Percentiles rank a stretch among this genome's conserved stretches.
Conservation (phyloP, 2,329 filamentous ascomycete genomes). For the Colletotrichum sp. region DNA sequence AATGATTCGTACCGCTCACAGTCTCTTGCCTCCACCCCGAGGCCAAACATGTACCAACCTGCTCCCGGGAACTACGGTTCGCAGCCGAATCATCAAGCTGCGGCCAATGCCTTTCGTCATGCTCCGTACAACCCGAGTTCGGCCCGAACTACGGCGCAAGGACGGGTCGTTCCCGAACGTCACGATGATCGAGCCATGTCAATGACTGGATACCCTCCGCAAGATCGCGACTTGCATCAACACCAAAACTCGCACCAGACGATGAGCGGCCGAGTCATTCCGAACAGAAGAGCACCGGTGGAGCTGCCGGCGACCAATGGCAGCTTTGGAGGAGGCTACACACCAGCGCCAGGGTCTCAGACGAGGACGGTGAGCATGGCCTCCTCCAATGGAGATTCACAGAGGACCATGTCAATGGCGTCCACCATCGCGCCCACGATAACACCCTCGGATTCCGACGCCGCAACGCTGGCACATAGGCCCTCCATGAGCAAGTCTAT, state of each 20-base stretch:
- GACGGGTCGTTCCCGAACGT: conserved; percentile 87
- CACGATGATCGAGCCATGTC: conserved; percentile 96
- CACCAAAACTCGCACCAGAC: conserved; percentile 73
- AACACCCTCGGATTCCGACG: conserved; percentile 61
- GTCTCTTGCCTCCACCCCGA: conserved; percentile 79
- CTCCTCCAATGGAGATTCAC: conserved; percentile 52
- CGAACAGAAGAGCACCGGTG: conserved; percentile 62
- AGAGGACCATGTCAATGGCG: conserved; percentile 89
- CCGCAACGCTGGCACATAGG: conserved; percentile 54
- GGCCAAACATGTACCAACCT: conserved; percentile 74
- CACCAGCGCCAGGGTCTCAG: conserved; percentile 55
- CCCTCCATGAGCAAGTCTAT: conserved; percentile 63
- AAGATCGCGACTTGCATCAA: conserved; percentile 64
- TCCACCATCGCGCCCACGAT: conserved; percentile 79
- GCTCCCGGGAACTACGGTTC: conserved; percentile 59
- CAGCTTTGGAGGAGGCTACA: conserved; percentile 41
- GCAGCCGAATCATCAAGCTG: conserved; percentile 52
- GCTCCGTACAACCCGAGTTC: conserved; percentile 72
- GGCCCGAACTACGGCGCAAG: conserved; percentile 87
- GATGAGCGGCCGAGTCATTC: conserved; percentile 91
- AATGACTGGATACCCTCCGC: conserved; percentile 76
- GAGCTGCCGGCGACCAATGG: conserved; percentile 44
- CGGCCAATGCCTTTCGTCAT: conserved; percentile 79
- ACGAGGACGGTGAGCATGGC: conserved; percentile 67
- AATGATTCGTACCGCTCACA: conserved; percentile 90